Evolutionary conservation across 306 rosid genomes (phyloP).

Genomic region (Abrus pulchellus): DNA sequence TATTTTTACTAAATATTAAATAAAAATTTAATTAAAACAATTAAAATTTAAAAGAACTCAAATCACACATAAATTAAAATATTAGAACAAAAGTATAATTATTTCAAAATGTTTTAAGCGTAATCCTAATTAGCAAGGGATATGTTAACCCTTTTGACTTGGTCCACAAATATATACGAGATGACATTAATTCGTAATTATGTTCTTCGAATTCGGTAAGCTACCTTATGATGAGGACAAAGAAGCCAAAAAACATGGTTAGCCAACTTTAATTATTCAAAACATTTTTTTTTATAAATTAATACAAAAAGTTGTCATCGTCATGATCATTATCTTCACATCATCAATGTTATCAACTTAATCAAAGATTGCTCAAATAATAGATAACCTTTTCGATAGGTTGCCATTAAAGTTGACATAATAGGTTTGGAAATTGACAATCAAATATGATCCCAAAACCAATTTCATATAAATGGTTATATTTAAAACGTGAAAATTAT

Average conservation of each 20-base stretch:
- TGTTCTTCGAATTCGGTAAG: slow-evolving; percentile 44
- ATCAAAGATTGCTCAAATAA: slow-evolving; percentile 33
- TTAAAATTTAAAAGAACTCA: no score
- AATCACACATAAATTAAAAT: no score
- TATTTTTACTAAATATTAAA: no score
- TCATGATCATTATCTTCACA: slow-evolving; percentile 34
- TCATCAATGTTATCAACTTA: slow-evolving; percentile 38
- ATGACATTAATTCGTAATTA: slow-evolving; percentile 15
- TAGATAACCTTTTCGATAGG: slow-evolving; percentile 22
- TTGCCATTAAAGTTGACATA: slow-evolving; percentile 11
- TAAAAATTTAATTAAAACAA: no score
- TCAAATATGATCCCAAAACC: slow-evolving; percentile 22
- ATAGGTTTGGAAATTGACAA: background rate
- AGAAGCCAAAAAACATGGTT: slow-evolving; percentile 7
- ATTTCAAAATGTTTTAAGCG: no score
- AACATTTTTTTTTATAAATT: slow-evolving; percentile 1
- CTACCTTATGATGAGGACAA: slow-evolving; percentile 38
- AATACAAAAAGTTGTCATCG: slow-evolving; percentile 21
- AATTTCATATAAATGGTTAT: background rate
- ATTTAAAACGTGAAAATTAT: no score
- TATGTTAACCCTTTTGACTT: background rate
- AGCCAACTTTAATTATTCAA: slow-evolving; percentile 28
- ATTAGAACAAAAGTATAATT: no score
- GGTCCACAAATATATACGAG: slow-evolving; percentile 33
- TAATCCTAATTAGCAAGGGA: no score